A percentile compares a stretch with the other conserved stretches of the same genome.
Conservation (phyloP, 164 flowering plant genomes). For the Amborella trichopoda region DNA sequence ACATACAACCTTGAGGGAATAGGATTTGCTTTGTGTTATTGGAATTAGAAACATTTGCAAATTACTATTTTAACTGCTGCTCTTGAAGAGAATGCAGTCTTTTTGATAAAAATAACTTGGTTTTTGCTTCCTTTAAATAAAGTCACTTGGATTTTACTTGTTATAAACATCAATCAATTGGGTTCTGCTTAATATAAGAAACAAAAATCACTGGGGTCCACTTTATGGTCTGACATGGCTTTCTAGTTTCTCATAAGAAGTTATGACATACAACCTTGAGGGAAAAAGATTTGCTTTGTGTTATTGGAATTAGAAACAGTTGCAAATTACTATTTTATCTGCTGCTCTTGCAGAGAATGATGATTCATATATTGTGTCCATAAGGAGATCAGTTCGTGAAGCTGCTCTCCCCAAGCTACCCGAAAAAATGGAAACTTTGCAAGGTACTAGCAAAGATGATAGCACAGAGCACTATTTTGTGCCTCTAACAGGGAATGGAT, state of each 20-base stretch:
- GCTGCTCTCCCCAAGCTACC: constrained; percentile 61
- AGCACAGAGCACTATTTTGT: constrained; percentile 70
- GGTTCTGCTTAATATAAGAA: neutral
- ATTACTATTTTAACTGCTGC: no score
- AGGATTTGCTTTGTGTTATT: no score
- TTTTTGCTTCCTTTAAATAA: no score
- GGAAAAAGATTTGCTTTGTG: no score
- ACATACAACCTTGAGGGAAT: no score
- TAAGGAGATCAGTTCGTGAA: constrained; percentile 87
- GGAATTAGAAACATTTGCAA: no score
- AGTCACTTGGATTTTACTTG: no score
- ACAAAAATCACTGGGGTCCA: neutral
- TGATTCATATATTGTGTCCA: constrained; percentile 42
- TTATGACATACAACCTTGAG: no score
- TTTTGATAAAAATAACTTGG: no score
- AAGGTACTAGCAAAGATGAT: constrained; percentile 55
- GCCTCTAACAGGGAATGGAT: constrained; percentile 51
- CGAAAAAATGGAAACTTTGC: constrained; percentile 39
- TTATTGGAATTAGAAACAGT: neutral
- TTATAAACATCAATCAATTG: neutral
- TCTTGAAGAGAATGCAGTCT: no score
- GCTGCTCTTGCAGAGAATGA: constrained; percentile 34
- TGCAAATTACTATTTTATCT: neutral
- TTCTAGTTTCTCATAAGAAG: neutral
- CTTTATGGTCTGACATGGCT: neutral